Conservation (phyloP, 2,329 filamentous ascomycete species). For the Coniosporium tulheliwenetii region DNA sequence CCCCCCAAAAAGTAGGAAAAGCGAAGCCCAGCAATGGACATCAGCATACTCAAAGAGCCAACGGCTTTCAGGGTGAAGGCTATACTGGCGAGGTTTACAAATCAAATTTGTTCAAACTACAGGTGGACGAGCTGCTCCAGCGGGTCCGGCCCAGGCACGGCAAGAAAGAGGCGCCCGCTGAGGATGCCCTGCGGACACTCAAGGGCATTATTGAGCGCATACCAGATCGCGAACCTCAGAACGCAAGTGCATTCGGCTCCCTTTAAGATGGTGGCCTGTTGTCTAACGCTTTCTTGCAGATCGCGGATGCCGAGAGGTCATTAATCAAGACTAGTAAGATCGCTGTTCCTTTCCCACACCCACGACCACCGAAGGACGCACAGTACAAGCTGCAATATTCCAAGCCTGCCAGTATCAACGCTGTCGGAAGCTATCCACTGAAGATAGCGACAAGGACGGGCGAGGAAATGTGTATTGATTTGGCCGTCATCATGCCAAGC, state of each 20-base stretch:
- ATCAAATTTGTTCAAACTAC: slow-evolving; percentile 51
- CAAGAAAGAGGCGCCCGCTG: slow-evolving; percentile 36
- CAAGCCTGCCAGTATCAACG: slow-evolving; percentile 64
- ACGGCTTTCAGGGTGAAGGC: slow-evolving; percentile 11
- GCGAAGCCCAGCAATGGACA: too few species aligned
- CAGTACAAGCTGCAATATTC: slow-evolving; percentile 71
- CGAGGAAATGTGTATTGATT: slow-evolving; percentile 49
- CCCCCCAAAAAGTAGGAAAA: neutral
- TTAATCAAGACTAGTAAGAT: slow-evolving; percentile 52
- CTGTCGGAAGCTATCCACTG: slow-evolving; percentile 74
- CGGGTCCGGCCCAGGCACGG: slow-evolving; percentile 43
- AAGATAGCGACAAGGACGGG: slow-evolving; percentile 57
- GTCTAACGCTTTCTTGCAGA: slow-evolving; percentile 30
- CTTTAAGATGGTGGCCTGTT: neutral
- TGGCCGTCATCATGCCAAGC: slow-evolving; percentile 73
- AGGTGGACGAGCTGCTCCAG: slow-evolving; percentile 46
- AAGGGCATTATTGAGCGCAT: slow-evolving; percentile 43
- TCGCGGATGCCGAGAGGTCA: slow-evolving; percentile 53
- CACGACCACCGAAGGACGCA: slow-evolving; percentile 56
- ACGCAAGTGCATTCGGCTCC: slow-evolving; percentile 15
- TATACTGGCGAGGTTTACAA: slow-evolving; percentile 43
- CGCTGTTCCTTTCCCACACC: slow-evolving; percentile 71
- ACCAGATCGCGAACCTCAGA: slow-evolving; percentile 31
- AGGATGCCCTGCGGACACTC: slow-evolving; percentile 37
- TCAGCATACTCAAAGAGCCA: neutral